phyloP scores from a whole-genome alignment of 179 eudicot genomes.

The Drosera spatulata region DNA sequence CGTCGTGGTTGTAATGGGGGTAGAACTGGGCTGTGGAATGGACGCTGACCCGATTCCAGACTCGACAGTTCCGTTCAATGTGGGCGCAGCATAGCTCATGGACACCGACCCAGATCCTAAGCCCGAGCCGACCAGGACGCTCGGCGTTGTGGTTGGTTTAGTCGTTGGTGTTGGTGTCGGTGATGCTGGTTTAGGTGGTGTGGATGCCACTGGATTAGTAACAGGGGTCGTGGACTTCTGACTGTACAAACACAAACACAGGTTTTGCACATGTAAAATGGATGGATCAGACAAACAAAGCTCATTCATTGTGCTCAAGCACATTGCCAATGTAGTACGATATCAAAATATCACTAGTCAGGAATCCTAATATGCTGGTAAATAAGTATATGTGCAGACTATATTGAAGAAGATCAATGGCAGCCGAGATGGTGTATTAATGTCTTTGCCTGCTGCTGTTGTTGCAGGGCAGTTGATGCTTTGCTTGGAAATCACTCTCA shows the following conservation, averaged over 20 bases:
- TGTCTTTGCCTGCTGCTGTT: neutral
- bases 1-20: conserved; percentile 17
- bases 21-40: conserved; percentile 12
- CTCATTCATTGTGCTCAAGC: neutral
- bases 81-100: conserved; percentile 9
- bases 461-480: neutral
- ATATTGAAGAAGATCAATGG: neutral
- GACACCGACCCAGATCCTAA: conserved; percentile 1
- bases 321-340: neutral
- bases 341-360: no score
- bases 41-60: conserved; percentile 19
- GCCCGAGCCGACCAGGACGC: neutral
- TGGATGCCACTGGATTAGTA: neutral
- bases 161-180: conserved; percentile 1
- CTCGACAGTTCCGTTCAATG: conserved; percentile 3
- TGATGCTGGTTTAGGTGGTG: conserved; percentile 13
- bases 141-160: conserved; percentile 7
- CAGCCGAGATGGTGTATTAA: neutral
- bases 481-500: neutral
- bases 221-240: conserved; percentile 20
- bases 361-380: neutral
- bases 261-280: neutral
- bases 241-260: conserved; percentile 11
- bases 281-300: neutral
- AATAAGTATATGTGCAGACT: neutral